phyloP scores from a whole-genome alignment of 495 filamentous ascomycete genomes.

The Gamarada debralockiae region DNA sequence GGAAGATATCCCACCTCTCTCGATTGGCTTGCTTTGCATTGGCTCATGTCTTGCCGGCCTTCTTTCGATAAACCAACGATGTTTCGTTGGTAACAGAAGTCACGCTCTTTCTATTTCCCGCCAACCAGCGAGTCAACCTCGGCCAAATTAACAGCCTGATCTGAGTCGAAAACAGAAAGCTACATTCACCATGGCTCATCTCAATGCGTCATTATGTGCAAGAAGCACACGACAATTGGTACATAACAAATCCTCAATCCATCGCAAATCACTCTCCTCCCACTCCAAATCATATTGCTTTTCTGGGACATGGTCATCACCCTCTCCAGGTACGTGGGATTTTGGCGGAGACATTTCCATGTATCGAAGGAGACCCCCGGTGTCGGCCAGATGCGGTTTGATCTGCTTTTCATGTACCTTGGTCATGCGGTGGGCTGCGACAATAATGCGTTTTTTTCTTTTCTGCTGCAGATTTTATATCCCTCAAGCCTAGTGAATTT shows the following conservation, averaged over 20 bases:
- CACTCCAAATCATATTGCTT: conserved; percentile 14
- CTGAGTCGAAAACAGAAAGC: too few relatives aligned
- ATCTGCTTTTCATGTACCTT: neutral
- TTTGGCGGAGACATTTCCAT: neutral
- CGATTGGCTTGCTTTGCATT: too few relatives aligned
- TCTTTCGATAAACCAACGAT: too few relatives aligned
- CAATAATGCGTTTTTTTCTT: conserved; percentile 12
- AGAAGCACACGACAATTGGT: conserved; percentile 4
- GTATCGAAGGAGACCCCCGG: conserved; percentile 9
- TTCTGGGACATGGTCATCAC: conserved; percentile 6
- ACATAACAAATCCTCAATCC: neutral
- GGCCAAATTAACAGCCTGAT: too few relatives aligned
- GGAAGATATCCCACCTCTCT: too few relatives aligned
- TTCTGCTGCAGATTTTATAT: conserved; percentile 22
- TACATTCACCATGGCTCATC: conserved; percentile 5
- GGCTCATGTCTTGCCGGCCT: too few relatives aligned
- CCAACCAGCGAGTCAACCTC: too few relatives aligned
- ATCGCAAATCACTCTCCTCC: conserved; percentile 1
- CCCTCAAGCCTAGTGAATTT: conserved; percentile 9
- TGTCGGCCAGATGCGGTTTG: conserved; percentile 13
- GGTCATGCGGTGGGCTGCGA: conserved; percentile 20
- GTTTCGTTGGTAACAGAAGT: too few relatives aligned
- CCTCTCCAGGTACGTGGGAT: conserved; percentile 21
- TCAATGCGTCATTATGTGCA: conserved; percentile 19
- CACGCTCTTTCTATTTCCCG: too few relatives aligned